Evolutionary conservation across 768 basidiomycete genomes (phyloP), one percentile per base, ranked within the genome.

Genomic region (Gloeopeniophorella convolvens): DNA sequence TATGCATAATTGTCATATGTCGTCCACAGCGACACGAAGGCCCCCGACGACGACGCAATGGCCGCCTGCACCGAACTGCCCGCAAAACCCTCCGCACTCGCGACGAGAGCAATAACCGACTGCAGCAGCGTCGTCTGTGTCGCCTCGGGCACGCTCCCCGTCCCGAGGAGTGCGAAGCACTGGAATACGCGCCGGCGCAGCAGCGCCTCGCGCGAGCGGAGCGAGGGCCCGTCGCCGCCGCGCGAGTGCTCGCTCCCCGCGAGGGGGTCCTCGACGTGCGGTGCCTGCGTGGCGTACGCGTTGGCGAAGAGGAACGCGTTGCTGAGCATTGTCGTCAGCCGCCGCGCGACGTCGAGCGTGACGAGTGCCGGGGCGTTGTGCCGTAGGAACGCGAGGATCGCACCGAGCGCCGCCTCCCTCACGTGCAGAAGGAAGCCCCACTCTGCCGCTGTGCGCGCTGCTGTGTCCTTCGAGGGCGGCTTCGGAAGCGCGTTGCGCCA

Each of bases 401-500:
- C 90, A 2, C 89, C 82, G 15, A 98, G 72, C 0, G 95, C 90
- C 57, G 83, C 84, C 68, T 96, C 94, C 20, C 95, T 76, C 16
- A 98, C 88, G 51, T 89, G 83, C 7, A 98, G 72, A 2, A 99
- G 72, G 69, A 97, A 99, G 31, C 78, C 75, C 92, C 93, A 97
- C 59, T 98, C 96, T 0, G 77, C 70, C 18, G 78, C 71, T 23
- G 82, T 79, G 26, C 93, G 73, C 15, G 80, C 80, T 4, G 75
- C 74, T 13, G 80, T 72, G 60, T 98, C 95, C 65, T 96, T 96
- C 60, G 77, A 85, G 0, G 90, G 93, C 0, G 91, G 85, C 66
- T 98, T 99, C 1, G 96, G 93, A 0, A 99, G 74, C 1, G 95
- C 93, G 59, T 99, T 99, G 27, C 96, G 76, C 96, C 96, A 99